Evolutionary conservation across 1,284 basidiomycete genomes (phyloP).

Genomic region (Malassezia restricta): DNA sequence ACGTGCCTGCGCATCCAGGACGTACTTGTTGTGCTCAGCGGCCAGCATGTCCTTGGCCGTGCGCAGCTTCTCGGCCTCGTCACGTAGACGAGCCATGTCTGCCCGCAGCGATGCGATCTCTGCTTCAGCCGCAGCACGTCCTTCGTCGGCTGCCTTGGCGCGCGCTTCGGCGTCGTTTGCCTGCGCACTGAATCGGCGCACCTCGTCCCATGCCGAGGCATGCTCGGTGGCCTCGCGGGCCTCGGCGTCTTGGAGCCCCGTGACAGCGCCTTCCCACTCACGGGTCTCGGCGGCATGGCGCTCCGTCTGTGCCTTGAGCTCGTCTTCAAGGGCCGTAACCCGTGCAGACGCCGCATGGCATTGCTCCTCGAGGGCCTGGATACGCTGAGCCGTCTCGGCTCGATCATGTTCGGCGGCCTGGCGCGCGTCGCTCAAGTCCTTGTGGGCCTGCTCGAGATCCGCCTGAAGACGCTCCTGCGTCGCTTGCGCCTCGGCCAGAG

Average conservation of each 20-base stretch:
- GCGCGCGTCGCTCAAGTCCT: constrained; percentile 52
- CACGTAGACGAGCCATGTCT: constrained; percentile 22
- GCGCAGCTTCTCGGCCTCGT: constrained; percentile 21
- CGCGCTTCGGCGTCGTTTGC: constrained; percentile 70
- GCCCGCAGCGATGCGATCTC: constrained; percentile 55
- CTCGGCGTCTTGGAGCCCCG: constrained; percentile 34
- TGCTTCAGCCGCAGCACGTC: constrained; percentile 52
- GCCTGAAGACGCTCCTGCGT: constrained; percentile 51
- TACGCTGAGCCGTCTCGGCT: constrained; percentile 52
- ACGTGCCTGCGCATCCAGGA: constrained; percentile 68
- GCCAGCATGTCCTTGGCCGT: constrained; percentile 54
- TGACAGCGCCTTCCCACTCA: constrained; percentile 38
- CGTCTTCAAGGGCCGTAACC: constrained; percentile 54
- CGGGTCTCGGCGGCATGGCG: constrained; percentile 58
- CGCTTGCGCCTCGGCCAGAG: constrained; percentile 55
- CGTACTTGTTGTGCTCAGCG: constrained; percentile 61
- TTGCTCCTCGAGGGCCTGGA: constrained; percentile 57
- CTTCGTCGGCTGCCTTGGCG: constrained; percentile 63
- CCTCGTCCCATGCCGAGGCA: constrained; percentile 46
- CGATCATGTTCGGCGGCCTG: constrained; percentile 60
- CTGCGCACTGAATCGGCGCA: constrained; percentile 54
- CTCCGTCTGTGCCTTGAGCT: constrained; percentile 53
- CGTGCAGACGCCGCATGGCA: constrained; percentile 53
- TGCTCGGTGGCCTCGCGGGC: constrained; percentile 51
- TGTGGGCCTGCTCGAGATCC: constrained; percentile 55